These are phyloP conservation scores for Cordyceps militaris DNA, from an alignment of 2,329 filamentous ascomycete genomes.

Conservation along the genomic window DNA sequence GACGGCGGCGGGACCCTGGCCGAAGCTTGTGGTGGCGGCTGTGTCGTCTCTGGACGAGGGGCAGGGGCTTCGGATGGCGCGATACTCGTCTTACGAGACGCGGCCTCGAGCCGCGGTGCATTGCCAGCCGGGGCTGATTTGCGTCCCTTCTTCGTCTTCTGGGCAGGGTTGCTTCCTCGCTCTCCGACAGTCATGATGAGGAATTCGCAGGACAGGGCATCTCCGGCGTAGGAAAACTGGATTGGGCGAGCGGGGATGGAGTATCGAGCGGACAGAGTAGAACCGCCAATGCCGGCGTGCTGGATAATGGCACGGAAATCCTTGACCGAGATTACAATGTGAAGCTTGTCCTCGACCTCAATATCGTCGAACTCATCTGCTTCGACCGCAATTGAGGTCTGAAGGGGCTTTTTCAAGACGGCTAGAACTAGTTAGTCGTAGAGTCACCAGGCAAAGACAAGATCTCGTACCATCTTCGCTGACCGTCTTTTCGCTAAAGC, in stretches of 20 bases:
- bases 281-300: slow-evolving; percentile 63
- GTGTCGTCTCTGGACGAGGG: slow-evolving; percentile 5
- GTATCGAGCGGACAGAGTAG: slow-evolving; percentile 61
- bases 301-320: slow-evolving; percentile 74
- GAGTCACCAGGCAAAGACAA: not conserved
- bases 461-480: slow-evolving; percentile 43
- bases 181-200: slow-evolving; percentile 78
- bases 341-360: slow-evolving; percentile 64
- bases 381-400: slow-evolving; percentile 72
- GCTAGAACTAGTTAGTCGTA: slow-evolving; percentile 36
- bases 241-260: slow-evolving; percentile 65
- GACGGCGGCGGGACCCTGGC: slow-evolving; percentile 24
- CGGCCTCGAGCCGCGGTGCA: slow-evolving; percentile 40
- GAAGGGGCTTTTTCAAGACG: slow-evolving; percentile 70
- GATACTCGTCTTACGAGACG: slow-evolving; percentile 37
- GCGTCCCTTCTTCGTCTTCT: slow-evolving; percentile 40
- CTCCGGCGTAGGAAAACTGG: slow-evolving; percentile 62
- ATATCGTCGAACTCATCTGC: slow-evolving; percentile 72
- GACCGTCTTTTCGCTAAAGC: slow-evolving; percentile 72
- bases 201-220: slow-evolving; percentile 66
- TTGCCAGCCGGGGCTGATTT: slow-evolving; percentile 30
- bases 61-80: slow-evolving; percentile 28
- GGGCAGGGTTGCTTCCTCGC: slow-evolving; percentile 40
- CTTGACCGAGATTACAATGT: slow-evolving; percentile 75
- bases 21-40: slow-evolving; percentile 18